Base-by-base conservation (phyloP, 371 early-diverging fungal species). In the Mortierella sp. region DNA sequence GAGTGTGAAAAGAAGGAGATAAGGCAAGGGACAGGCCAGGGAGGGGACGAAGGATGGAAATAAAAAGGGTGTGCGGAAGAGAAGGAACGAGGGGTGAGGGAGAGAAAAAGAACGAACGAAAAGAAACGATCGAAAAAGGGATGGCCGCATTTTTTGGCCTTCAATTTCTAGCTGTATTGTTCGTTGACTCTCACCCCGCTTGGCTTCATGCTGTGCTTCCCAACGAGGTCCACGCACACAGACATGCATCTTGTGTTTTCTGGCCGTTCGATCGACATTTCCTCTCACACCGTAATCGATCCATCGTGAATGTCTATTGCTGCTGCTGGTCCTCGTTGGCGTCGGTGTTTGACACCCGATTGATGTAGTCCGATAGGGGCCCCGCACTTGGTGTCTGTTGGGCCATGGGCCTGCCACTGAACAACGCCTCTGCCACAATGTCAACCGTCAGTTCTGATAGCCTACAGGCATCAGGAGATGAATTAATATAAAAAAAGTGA, bases 301-400 rank as follows among this genome's bases (percentile, higher is more conserved):
- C 50, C 50, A 10, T 10, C 26, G 57, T 26, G 26, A 11, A 8
- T 57, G 16, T 57, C 34, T 61, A 61, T 19, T 61, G 61, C 61
- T 59, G 34, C 31, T 31, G 61, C 19, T 61, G 61, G 8, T 61
- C 61, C 34, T 61, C 61, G 21, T 8, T 61, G 34, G 34, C 61
- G 5, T 61, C 61, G 37, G 31, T 61, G 34, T 61, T 61, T 19
- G 86, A 85, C 14, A 85, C 81, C 2, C 77, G 72, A 21, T 78
- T 75, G 48, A 85, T 85, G 70, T 85, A 85, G n/a, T 85, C 81
- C n/a, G 86, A 83, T 0, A 87, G 77, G 26, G 77, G 81, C 24
- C 79, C 75, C 10, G 78, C 81, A n/a, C 77, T 79, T n/a, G 83
- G 87, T 21, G 87, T 83, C 69, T 83, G 84, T 37, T 82, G 87